phyloP scores from a whole-genome alignment of 1,284 basidiomycete genomes.

The Porodaedalea pini region DNA sequence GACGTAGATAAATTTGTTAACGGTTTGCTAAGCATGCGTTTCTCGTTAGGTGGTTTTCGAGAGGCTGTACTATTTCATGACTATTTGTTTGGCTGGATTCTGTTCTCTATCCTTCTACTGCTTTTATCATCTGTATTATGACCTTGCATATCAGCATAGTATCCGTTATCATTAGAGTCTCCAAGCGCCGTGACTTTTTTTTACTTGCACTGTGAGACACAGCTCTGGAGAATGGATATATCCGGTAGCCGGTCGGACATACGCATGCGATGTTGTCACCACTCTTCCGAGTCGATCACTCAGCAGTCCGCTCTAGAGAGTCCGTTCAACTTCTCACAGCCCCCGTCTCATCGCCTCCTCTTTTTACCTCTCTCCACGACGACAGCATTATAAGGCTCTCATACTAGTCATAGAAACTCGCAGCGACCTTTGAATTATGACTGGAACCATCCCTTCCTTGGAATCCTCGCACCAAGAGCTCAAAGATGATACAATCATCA shows the following conservation, averaged over 20 bases:
- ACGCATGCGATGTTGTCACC: neutral
- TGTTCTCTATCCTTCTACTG: conserved; percentile 10
- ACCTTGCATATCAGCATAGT: neutral
- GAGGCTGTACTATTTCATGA: conserved; percentile 40
- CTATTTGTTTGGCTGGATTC: conserved; percentile 18
- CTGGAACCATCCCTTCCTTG: conserved; percentile 85
- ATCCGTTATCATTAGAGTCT: neutral
- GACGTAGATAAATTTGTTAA: neutral
- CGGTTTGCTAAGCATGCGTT: conserved; percentile 13
- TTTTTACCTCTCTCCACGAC: neutral
- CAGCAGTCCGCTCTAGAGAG: conserved; percentile 7
- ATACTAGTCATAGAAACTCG: neutral
- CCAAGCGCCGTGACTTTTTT: neutral
- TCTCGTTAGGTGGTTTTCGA: conserved; percentile 45
- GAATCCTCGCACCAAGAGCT: conserved; percentile 68
- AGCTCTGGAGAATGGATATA: too few relatives aligned
- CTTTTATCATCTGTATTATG: conserved; percentile 11
- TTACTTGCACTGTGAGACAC: neutral
- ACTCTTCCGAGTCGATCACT: conserved; percentile 10
- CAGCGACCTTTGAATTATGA: conserved; percentile 39
- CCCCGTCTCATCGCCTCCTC: conserved; percentile 2
- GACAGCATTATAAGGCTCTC: conserved; percentile 1
- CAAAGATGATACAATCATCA: conserved; percentile 83
- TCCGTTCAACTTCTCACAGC: conserved; percentile 14
- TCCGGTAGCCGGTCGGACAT: neutral